Evolutionary conservation across 1,284 basidiomycete species (phyloP), one percentile per base, ranked within the genome.

Genomic region (Cutaneotrichosporon cutaneum): DNA sequence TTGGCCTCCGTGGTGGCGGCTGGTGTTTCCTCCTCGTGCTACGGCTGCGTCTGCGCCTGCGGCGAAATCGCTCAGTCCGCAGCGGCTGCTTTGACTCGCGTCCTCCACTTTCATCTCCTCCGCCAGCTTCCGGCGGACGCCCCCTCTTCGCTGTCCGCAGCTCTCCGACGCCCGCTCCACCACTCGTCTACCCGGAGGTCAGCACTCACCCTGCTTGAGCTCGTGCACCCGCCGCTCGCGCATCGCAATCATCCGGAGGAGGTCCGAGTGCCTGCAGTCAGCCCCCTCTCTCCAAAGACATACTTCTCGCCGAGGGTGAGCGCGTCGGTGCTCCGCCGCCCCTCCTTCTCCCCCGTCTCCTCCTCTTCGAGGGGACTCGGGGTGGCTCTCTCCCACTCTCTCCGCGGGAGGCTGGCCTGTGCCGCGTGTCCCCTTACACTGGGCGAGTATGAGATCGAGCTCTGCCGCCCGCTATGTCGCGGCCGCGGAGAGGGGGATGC

Each of bases 191-290:
- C 3, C 54, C 16, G 26, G 22, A 22, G 11, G 5, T 36, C 24
- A n/a, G n/a, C n/a, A 66, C 72, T 45, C 36, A 75, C 75, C 75
- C 55, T 74, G 72, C 47, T 64, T 66, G 21, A 76, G 64, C 51
- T 77, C 76, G 39, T 72, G 71, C 48, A 77, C 74, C 14, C 70
- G 52, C 9, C 75, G 62, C 50, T 77, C 75, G 39, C 70, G 70
- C 65, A 73, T 69, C 26, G 76, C 76, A 52, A 77, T 77, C 6
- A 67, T 55, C 0, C 69, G 71, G 5, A 77, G 60, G 2, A 77
- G 62, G 35, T 76, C 76, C 22, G 71, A 71, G 54, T 77, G 75
- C 62, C 75, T 77, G 45, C 4, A 13, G 60, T 67, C 54, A 68
- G 66, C 56, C 18, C 4, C 36, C 13, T 21, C 24, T 5, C 39